Conservation (phyloP, 371 early-diverging fungal species). For the Rhizomucor pusillus region DNA sequence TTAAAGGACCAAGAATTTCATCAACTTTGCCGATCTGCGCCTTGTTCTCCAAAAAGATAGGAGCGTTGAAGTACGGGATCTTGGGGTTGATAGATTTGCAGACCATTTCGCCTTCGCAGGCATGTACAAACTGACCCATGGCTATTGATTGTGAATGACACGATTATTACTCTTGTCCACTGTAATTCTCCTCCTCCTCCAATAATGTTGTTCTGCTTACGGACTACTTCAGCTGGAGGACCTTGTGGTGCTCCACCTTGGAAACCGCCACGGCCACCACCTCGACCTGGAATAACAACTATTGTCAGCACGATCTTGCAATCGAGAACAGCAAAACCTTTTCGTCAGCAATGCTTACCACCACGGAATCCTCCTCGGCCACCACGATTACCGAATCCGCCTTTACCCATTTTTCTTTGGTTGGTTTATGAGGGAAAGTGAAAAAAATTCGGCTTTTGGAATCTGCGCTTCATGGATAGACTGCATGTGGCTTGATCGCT, state of each 20-base stretch:
- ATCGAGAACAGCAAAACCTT: background rate
- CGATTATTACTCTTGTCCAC: background rate
- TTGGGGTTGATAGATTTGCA: conserved; percentile 89
- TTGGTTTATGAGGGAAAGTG: background rate
- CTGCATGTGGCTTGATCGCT: no score
- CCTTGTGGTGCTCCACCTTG: conserved; percentile 54
- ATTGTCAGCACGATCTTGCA: no score
- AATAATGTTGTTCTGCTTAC: conserved; percentile 37
- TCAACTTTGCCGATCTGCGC: conserved; percentile 99
- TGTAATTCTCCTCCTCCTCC: background rate
- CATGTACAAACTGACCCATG: conserved; percentile 92
- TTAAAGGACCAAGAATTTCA: conserved; percentile 98
- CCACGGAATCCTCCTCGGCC: conserved; percentile 46
- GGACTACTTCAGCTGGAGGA: conserved; percentile 77
- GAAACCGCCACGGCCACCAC: conserved; percentile 67
- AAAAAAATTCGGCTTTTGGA: background rate
- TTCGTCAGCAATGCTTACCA: conserved; percentile 14
- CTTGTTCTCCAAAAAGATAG: conserved; percentile 96
- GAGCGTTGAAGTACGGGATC: conserved; percentile 99
- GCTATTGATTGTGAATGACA: conserved; percentile 39
- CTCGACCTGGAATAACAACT: conserved; percentile 47
- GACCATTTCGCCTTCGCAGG: conserved; percentile 97
- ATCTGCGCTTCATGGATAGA: no score
- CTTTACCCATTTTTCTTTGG: conserved; percentile 43
- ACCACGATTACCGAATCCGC: conserved; percentile 48